Percentiles rank a stretch among this genome's conserved stretches.
Evolutionary conservation across 1,139 yeast species (phyloP).

Genomic region (Zhuliangozyma parablackwelliae): DNA sequence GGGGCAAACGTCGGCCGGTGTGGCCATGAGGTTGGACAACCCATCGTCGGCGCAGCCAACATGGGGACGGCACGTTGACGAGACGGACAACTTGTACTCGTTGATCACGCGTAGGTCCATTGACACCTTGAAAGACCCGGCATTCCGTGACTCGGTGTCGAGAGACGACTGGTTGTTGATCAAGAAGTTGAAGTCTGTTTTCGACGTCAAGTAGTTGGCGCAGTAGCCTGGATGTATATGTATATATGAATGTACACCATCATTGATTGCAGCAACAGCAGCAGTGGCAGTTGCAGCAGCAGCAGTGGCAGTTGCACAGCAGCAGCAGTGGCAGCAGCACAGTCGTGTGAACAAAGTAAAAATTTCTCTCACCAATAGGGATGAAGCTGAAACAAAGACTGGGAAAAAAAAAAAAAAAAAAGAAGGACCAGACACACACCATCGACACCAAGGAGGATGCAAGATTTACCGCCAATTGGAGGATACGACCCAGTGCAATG

Average conservation of each 20-base stretch:
- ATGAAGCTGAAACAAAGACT: no score
- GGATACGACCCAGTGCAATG: slow-evolving; percentile 88
- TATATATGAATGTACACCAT: no score
- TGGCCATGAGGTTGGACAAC: slow-evolving; percentile 94
- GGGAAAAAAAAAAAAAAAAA: no score
- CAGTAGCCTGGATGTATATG: no score
- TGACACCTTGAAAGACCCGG: slow-evolving; percentile 96
- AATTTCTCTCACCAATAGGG: no score
- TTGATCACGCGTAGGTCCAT: slow-evolving; percentile 83
- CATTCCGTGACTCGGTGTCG: slow-evolving; percentile 89
- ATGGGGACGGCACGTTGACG: slow-evolving; percentile 99
- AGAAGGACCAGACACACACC: neutral
- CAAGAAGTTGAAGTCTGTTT: slow-evolving; percentile 81
- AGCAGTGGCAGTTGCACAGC: no score
- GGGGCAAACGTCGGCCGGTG: slow-evolving; percentile 97
- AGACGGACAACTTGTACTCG: slow-evolving; percentile 83
- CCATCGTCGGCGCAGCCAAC: slow-evolving; percentile 91
- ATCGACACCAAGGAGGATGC: slow-evolving; percentile 32
- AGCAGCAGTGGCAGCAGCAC: no score
- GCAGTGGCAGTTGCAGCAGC: no score
- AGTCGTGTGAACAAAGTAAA: no score
- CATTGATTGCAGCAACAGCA: no score
- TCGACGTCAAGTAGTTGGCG: slow-evolving; percentile 53
- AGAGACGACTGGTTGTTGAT: slow-evolving; percentile 94
- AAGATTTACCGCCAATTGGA: slow-evolving; percentile 84